phyloP scores from a whole-genome alignment of 257 asterid species.

The Solanum rostratum region DNA sequence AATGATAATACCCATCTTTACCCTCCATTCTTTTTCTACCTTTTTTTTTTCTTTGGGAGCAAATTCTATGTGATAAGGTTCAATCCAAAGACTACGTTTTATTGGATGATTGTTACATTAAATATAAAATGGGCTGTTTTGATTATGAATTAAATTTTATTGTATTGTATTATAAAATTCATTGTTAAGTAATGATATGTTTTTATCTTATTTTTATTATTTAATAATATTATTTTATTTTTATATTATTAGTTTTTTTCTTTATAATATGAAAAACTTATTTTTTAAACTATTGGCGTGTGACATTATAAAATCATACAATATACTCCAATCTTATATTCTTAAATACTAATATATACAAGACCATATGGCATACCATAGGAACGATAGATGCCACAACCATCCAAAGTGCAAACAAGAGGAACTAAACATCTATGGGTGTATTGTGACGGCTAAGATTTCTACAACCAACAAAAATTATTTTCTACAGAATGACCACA shows the following conservation, averaged over 20 bases:
- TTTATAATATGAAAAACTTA: too few relatives aligned
- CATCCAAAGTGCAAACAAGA: background rate
- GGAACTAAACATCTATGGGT: background rate
- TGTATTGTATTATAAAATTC: background rate
- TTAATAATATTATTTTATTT: too few relatives aligned
- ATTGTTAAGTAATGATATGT: too few relatives aligned
- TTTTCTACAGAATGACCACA: background rate
- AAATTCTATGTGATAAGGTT: background rate
- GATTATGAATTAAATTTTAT: too few relatives aligned
- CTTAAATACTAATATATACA: background rate
- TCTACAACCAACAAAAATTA: background rate
- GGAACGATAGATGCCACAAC: background rate
- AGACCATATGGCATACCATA: too few relatives aligned
- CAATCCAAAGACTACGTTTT: background rate
- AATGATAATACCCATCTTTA: background rate
- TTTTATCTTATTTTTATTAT: too few relatives aligned
- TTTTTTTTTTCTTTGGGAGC: background rate
- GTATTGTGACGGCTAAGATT: background rate
- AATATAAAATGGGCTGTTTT: too few relatives aligned
- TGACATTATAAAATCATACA: too few relatives aligned
- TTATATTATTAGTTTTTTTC: too few relatives aligned
- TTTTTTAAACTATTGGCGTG: too few relatives aligned
- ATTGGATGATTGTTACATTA: background rate
- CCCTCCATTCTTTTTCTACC: background rate
- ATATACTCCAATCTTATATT: too few relatives aligned